Evolutionary conservation across 106 monocot species (phyloP).

Genomic region (Amphibolis antarctica): DNA sequence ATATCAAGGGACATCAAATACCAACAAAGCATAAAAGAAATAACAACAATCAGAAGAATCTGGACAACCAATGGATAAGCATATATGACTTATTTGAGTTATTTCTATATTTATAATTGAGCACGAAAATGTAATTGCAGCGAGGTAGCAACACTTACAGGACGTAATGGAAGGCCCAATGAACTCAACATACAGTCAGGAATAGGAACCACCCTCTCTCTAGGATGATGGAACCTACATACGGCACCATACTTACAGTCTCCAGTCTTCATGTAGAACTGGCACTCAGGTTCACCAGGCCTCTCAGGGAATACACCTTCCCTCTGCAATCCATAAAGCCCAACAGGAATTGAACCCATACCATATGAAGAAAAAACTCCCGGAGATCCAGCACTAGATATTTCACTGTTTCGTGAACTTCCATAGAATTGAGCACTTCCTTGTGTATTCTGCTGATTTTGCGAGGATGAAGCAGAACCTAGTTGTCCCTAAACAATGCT

Average conservation of each 20-base stretch:
- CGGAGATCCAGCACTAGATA: background rate
- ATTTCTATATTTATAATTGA: no score
- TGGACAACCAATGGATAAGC: no score
- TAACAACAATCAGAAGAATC: no score
- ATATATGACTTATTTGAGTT: no score
- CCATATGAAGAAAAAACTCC: background rate
- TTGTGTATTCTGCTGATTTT: conserved; percentile 2
- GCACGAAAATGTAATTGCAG: no score
- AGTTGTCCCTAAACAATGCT: background rate
- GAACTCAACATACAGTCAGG: conserved; percentile 69
- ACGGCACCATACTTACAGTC: conserved; percentile 82
- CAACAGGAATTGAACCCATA: background rate
- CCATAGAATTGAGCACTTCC: background rate
- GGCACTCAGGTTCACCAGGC: conserved; percentile 79
- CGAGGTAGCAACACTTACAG: conserved; percentile 37
- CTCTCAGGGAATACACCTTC: conserved; percentile 55
- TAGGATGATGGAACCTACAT: conserved; percentile 86
- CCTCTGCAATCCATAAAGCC: conserved; percentile 2
- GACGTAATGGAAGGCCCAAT: conserved; percentile 68
- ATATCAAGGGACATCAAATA: no score
- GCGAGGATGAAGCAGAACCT: conserved; percentile 1
- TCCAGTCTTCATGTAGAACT: conserved; percentile 88
- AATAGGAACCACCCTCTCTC: conserved; percentile 41
- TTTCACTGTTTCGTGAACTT: background rate
- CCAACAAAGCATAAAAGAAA: no score